Conservation (phyloP, 2,329 filamentous ascomycete genomes). For the Aspergillus floridensis region DNA sequence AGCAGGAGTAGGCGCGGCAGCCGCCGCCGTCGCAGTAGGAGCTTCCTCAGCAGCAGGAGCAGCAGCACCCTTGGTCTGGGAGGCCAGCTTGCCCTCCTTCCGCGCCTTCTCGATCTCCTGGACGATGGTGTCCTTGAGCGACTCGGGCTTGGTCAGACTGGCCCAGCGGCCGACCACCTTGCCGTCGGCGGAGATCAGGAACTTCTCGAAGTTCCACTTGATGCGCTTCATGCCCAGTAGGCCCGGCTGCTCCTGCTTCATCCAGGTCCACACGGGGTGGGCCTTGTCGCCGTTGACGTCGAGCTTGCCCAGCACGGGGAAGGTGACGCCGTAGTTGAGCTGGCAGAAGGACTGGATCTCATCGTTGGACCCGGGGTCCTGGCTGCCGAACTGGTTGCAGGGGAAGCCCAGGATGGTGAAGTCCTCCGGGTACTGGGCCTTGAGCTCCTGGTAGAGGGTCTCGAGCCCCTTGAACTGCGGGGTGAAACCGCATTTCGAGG, state of each 20-base stretch:
- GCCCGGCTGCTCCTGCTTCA: slow-evolving; percentile 71
- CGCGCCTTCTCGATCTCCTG: slow-evolving; percentile 65
- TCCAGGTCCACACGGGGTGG: slow-evolving; percentile 74
- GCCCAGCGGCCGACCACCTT: slow-evolving; percentile 84
- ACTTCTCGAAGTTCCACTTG: slow-evolving; percentile 99
- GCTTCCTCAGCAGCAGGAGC: slow-evolving; percentile 21
- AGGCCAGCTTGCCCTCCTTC: slow-evolving; percentile 36
- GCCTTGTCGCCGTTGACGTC: slow-evolving; percentile 88
- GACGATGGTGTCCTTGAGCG: slow-evolving; percentile 70
- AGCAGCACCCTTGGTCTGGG: slow-evolving; percentile 16
- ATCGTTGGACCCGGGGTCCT: slow-evolving; percentile 82
- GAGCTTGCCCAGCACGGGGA: slow-evolving; percentile 87
- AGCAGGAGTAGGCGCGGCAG: background rate
- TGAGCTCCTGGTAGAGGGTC: slow-evolving; percentile 78
- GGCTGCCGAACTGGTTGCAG: slow-evolving; percentile 93
- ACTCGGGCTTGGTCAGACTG: slow-evolving; percentile 81
- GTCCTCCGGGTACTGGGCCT: slow-evolving; percentile 66
- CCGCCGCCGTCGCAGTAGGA: background rate
- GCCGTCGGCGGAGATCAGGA: slow-evolving; percentile 81
- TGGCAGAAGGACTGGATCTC: slow-evolving; percentile 84
- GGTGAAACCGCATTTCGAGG: slow-evolving; percentile 98
- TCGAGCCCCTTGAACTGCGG: slow-evolving; percentile 91
- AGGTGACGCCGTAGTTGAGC: slow-evolving; percentile 89
- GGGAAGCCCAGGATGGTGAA: slow-evolving; percentile 93
- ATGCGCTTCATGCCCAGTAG: slow-evolving; percentile 83